Evolutionary conservation across 2,329 filamentous ascomycete species (phyloP), one percentile per base, ranked within the genome.

Genomic region (Aureobasidium sp.): DNA sequence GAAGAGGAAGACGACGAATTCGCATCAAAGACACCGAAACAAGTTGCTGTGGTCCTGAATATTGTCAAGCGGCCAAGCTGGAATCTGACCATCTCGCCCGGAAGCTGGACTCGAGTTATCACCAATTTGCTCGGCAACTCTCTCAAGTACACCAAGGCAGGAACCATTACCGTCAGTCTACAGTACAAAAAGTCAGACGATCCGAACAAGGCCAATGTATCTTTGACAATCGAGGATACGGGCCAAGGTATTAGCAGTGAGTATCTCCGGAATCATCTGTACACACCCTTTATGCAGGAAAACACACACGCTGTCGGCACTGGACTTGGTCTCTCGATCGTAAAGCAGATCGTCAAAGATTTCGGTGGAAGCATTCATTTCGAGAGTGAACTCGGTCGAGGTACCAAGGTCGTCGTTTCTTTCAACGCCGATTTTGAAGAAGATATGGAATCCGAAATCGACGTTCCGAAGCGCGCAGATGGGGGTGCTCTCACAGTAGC

Each of bases 111-210:
- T 2, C 63, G 73, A 11, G 66, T 76, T 5, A 59, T 75, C n/a
- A 75, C 73, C 64, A 76, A 76, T 45, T 53, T 76, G 1, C 67
- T 74, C 7, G 72, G 74, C 0, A 76, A 76, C 59, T 65, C 72
- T 1, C 60, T 76, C 14, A 76, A 76, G 55, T 74, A 76, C 55
- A 74, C 70, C 0, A 54, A 61, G 1, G 55, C 61, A 12, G 71
- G 73, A 0, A 66, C 62, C 21, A 70, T 75, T 38, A 58, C 61
- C 7, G 57, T 72, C 6, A 53, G 41, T 19, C 32, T 58, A 6
- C 38, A 49, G 10, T 39, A 25, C 6, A 40, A 40, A 12, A 48
- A 47, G 4, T 39, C 40, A 4, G 49, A 47, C 4, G 21, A 47
- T 2, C 17, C 29, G 11, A 19, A 38, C 4, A 34, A 45, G n/a